Evolutionary conservation across 2,329 filamentous ascomycete species (phyloP).

Genomic region (Botrytis deweyae): DNA sequence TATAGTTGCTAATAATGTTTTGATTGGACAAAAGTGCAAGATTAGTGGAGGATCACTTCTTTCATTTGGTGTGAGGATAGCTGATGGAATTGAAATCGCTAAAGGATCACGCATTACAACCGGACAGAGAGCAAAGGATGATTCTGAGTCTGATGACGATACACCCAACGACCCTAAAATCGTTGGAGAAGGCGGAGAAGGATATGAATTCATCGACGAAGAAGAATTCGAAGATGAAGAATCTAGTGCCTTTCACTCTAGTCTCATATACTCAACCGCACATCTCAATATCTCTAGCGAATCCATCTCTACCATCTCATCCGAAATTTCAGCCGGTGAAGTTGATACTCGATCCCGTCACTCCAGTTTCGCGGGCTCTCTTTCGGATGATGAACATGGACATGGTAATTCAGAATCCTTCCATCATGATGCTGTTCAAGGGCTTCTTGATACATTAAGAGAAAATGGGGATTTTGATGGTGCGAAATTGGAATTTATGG

Average conservation of each 20-base stretch:
- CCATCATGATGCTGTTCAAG: constrained; percentile 82
- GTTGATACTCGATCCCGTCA: constrained; percentile 53
- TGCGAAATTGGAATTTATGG: constrained; percentile 85
- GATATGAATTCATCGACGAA: constrained; percentile 65
- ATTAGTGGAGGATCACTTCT: constrained; percentile 74
- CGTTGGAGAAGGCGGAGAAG: constrained; percentile 58
- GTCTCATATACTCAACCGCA: constrained; percentile 40
- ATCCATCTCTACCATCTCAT: constrained; percentile 65
- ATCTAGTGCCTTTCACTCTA: constrained; percentile 55
- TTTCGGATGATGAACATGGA: constrained; percentile 57
- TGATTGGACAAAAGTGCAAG: constrained; percentile 68
- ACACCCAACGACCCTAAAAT: constrained; percentile 49
- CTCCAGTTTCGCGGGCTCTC: constrained; percentile 71
- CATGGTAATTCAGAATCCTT: constrained; percentile 59
- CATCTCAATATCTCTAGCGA: constrained; percentile 46
- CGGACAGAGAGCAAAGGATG: constrained; percentile 43
- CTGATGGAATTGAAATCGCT: constrained; percentile 55
- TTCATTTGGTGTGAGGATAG: constrained; percentile 73
- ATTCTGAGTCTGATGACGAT: constrained; percentile 39
- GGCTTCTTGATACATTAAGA: constrained; percentile 81
- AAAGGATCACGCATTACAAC: constrained; percentile 43
- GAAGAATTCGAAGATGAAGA: constrained; percentile 56
- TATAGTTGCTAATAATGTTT: constrained; percentile 71
- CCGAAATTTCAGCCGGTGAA: constrained; percentile 47
- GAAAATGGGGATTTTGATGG: constrained; percentile 77